Base-by-base conservation (phyloP, 768 basidiomycete genomes). In the Leccinum fibrillosum region DNA sequence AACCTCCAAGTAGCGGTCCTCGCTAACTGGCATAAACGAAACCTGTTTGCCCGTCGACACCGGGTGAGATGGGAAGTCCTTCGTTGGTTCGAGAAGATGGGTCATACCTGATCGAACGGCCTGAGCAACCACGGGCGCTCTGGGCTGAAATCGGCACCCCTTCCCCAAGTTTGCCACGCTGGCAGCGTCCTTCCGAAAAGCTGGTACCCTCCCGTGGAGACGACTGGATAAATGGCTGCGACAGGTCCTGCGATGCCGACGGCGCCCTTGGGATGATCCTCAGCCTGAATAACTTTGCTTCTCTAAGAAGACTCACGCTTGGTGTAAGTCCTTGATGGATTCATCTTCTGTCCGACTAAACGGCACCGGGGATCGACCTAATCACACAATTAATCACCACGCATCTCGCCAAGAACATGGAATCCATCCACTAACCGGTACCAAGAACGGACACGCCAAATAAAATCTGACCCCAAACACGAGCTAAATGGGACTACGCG, bases 321-420 rank as follows among this genome's bases (percentile, higher is more conserved):
- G 86, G 84, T 0, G 58, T 76, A 85, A 0, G 85, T 86, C 8
- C 87, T 74, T 0, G 86, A 86, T 0, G 87, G 88, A 55, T 89
- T 89, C 84, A 88, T 88, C 69, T 89, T 90, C 58, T 88, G 87
- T 0, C 83, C 85, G 5, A 84, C 77, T 0, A 89, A 68, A 37
- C 86, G 75, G 57, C 79, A 81, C 30, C 83, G 74, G 8, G 82
- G 83, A 64, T 85, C 83, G 17, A 86, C 77, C 83, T 85, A 57
- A 21, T 44, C 11, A 19, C 11, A n/a, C 10, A 3, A 10, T 44
- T 21, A 1, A 19, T 7, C 47, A 51, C 49, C 34, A 34, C 21
- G 6, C 9, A 52, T 28, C 2, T 28, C 8, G 6, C 17, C 17
- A 13, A 21, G 12, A 23, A 7, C 23, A 12, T 1, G 8, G 21